These are phyloP conservation scores for Apiospora aurea DNA, from an alignment of 2,329 filamentous ascomycete species.

Conservation along the genomic window DNA sequence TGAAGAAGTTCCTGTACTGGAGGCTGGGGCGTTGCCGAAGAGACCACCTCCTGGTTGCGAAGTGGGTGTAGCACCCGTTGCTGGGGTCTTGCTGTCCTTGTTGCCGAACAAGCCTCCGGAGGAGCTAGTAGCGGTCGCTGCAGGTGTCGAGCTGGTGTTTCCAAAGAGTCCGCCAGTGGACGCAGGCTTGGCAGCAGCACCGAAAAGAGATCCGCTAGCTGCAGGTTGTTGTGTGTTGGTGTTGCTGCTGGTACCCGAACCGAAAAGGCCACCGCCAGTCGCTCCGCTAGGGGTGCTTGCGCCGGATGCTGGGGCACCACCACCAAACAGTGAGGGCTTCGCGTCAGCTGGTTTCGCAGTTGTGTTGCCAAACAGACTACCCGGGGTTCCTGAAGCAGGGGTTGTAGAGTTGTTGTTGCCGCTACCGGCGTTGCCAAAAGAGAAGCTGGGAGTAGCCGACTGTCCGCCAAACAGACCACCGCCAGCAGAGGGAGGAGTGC, in stretches of 20 bases:
- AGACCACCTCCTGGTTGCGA: constrained; percentile 36
- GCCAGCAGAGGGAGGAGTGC: constrained; percentile 32
- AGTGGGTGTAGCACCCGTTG: constrained; percentile 33
- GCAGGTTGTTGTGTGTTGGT: constrained; percentile 28
- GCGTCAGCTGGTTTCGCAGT: constrained; percentile 42
- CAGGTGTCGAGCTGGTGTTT: constrained; percentile 36
- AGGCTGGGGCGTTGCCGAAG: constrained; percentile 29
- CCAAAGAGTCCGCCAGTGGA: constrained; percentile 41
- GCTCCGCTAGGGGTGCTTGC: constrained; percentile 37
- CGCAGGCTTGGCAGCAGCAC: constrained; percentile 28
- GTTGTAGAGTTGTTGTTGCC: constrained; percentile 31
- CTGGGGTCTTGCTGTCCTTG: constrained; percentile 34
- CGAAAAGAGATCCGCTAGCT: neutral
- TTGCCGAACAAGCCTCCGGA: constrained; percentile 39
- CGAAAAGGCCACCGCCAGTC: constrained; percentile 36
- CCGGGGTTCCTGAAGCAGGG: constrained; percentile 32
- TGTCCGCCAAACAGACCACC: constrained; percentile 41
- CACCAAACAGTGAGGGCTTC: constrained; percentile 40
- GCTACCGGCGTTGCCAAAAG: constrained; percentile 46
- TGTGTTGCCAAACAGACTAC: constrained; percentile 45
- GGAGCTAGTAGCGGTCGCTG: constrained; percentile 33
- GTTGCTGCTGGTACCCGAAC: constrained; percentile 31
- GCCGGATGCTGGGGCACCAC: constrained; percentile 36
- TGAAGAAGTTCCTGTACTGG: constrained; percentile 28
- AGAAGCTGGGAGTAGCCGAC: constrained; percentile 46